Evolutionary conservation across 345 rosid species (phyloP), one percentile per base, ranked within the genome.

Genomic region (Salix caprea): DNA sequence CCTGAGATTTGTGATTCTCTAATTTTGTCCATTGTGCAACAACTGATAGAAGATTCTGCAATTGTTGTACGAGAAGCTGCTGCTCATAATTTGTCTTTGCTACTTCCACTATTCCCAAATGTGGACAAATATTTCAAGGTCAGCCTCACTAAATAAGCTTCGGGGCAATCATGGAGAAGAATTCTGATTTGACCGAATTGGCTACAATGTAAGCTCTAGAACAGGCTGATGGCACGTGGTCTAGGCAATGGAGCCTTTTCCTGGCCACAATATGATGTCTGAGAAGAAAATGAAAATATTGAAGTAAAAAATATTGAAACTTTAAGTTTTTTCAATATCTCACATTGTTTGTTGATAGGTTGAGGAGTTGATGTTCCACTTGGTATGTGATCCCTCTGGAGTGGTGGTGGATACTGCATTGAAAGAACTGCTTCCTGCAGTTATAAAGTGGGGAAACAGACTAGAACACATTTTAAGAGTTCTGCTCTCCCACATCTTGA

Each of bases 91-190:
- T 88, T 93, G 86, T 90, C 97, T 14, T 81, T 95, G 91, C 88
- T 93, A 84, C 99, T 95, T 86, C 99, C 97, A 16, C 90, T 89
- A 71, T 95, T 93, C 81, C 99, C 93, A 14, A 92, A 84, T 85
- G 87, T 80, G 78, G 99, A 95, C 90, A 95, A 95, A 90, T 95
- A 95, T 90, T 91, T 95, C 91, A 95, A 95, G 99, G 99, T 95
- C 91, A 90, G 96, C 89, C 78, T 90, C 92, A 87, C 86, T 89
- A 86, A 81, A 88, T 86, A 88, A 89, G 87, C 90, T 85, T 88
- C 81, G 80, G 83, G 86, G 92, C 92, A 86, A 88, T 82, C 91
- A 88, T 85, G 90, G 89, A 87, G 91, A 86, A 83, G 89, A 87
- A 82, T 85, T 88, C 90, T 90, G 89, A 88, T 90, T 89, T 88